Percentiles rank a stretch among this genome's conserved stretches.
These are phyloP conservation scores for Penicillium nordicum DNA, from an alignment of 2,329 filamentous ascomycete species.

Conservation along the genomic window DNA sequence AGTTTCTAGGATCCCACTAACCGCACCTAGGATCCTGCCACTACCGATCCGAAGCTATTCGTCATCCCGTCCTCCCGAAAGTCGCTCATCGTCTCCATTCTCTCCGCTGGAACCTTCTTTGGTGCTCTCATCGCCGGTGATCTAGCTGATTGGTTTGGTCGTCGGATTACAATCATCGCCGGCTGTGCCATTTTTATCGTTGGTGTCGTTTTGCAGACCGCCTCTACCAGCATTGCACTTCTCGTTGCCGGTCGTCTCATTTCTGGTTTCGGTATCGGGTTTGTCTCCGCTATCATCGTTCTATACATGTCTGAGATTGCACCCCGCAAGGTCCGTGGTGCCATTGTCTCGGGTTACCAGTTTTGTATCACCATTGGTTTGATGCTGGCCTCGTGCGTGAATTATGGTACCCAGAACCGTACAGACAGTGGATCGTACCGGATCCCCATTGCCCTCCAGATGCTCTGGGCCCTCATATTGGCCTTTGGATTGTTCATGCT, in stretches of 20 bases:
- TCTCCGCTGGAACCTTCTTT: conserved; percentile 75
- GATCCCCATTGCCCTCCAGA: conserved; percentile 77
- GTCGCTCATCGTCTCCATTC: conserved; percentile 69
- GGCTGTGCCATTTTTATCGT: conserved; percentile 69
- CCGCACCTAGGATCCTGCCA: conserved; percentile 20
- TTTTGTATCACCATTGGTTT: conserved; percentile 80
- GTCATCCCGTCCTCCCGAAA: conserved; percentile 48
- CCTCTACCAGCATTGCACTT: conserved; percentile 53
- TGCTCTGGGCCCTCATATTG: conserved; percentile 75
- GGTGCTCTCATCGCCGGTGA: conserved; percentile 75
- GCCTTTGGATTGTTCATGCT: conserved; percentile 68
- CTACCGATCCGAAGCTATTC: conserved; percentile 35
- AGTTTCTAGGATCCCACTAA: background rate
- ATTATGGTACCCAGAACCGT: conserved; percentile 66
- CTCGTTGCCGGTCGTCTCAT: conserved; percentile 72
- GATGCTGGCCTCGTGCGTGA: conserved; percentile 69
- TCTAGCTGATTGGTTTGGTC: conserved; percentile 68
- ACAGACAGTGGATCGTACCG: conserved; percentile 67
- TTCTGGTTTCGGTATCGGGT: conserved; percentile 74
- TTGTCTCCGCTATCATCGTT: conserved; percentile 75
- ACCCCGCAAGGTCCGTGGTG: conserved; percentile 71
- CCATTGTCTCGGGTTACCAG: conserved; percentile 77
- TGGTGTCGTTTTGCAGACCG: conserved; percentile 66
- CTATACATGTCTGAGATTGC: conserved; percentile 83
- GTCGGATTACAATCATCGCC: conserved; percentile 61